Percentiles rank a stretch among this genome's conserved stretches.
These are phyloP conservation scores for Medicago truncatula DNA, from an alignment of 306 rosid genomes.

Conservation along the genomic window DNA sequence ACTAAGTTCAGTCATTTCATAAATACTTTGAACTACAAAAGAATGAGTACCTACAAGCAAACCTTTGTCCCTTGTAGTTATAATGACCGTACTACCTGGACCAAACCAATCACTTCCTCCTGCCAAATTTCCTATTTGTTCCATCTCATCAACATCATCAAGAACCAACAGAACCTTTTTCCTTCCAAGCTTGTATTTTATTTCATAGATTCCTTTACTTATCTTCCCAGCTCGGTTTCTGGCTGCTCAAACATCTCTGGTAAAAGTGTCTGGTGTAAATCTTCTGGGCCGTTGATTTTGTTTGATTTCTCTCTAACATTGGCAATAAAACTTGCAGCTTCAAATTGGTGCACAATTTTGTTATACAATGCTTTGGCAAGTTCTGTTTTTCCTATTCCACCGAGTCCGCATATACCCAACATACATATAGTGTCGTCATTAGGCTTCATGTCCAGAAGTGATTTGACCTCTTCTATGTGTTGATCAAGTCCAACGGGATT, in stretches of 20 bases:
- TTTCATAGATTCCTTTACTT: constrained; percentile 7
- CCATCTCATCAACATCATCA: constrained; percentile 31
- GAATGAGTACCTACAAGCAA: constrained; percentile 1
- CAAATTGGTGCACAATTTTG: constrained; percentile 24
- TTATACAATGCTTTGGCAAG: constrained; percentile 34
- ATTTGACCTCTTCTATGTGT: not conserved
- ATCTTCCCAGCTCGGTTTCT: not conserved
- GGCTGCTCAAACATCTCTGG: not conserved
- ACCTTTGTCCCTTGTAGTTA: constrained; percentile 38
- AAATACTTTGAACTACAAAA: not conserved
- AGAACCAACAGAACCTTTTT: constrained; percentile 38
- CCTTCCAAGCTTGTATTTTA: not conserved
- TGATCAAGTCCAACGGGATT: not conserved
- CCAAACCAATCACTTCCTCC: constrained; percentile 41
- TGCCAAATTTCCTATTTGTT: constrained; percentile 9
- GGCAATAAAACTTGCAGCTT: constrained; percentile 32
- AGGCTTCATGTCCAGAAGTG: constrained; percentile 5
- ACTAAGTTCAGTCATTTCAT: constrained; percentile 20
- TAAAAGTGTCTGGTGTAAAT: constrained; percentile 13
- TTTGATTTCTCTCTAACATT: constrained; percentile 18
- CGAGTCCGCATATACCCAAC: constrained; percentile 38
- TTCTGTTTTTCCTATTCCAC: constrained; percentile 32
- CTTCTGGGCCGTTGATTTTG: constrained; percentile 1
- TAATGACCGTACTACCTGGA: constrained; percentile 1
- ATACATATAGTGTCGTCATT: not conserved